Evolutionary conservation across 352 stramenopile genomes (phyloP).

Genomic region (Phytophthora litchii): DNA sequence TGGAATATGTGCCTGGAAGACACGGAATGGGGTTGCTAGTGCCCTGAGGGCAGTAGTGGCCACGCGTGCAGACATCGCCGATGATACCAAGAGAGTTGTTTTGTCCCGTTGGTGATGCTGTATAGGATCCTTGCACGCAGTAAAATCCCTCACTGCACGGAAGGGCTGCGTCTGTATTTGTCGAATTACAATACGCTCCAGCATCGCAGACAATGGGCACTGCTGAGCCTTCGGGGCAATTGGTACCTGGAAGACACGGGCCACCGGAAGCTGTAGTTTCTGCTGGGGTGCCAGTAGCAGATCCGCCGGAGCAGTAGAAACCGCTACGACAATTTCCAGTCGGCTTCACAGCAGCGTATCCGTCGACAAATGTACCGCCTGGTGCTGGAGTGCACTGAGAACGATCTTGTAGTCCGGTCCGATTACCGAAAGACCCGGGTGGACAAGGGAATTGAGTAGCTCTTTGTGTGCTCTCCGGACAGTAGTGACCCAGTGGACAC

Average conservation of each 20-base stretch:
- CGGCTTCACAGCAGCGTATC: constrained; percentile 49
- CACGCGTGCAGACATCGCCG: constrained; percentile 68
- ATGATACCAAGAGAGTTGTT: constrained; percentile 77
- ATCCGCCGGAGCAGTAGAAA: constrained; percentile 83
- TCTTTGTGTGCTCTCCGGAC: constrained; percentile 61
- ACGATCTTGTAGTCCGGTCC: constrained; percentile 42
- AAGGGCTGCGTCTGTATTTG: constrained; percentile 70
- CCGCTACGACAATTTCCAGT: constrained; percentile 73
- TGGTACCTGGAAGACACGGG: constrained; percentile 83
- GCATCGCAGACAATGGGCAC: constrained; percentile 83
- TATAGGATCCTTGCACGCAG: constrained; percentile 88
- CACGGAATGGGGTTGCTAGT: constrained; percentile 86
- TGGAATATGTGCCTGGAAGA: constrained; percentile 70
- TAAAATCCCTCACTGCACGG: constrained; percentile 86
- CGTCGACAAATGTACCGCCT: constrained; percentile 69
- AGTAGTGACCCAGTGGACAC: constrained; percentile 88
- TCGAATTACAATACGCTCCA: constrained; percentile 80
- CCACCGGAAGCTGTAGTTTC: constrained; percentile 48
- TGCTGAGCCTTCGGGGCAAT: constrained; percentile 87
- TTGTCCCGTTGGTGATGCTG: constrained; percentile 67
- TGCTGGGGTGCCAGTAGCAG: constrained; percentile 55
- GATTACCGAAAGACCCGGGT: constrained; percentile 77
- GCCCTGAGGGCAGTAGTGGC: constrained; percentile 80
- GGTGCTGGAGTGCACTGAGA: constrained; percentile 71
- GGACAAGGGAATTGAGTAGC: constrained; percentile 72